Percentiles rank a stretch among this genome's conserved stretches.
Evolutionary conservation across 306 rosid species (phyloP).

Genomic region (Quercus mongolica): DNA sequence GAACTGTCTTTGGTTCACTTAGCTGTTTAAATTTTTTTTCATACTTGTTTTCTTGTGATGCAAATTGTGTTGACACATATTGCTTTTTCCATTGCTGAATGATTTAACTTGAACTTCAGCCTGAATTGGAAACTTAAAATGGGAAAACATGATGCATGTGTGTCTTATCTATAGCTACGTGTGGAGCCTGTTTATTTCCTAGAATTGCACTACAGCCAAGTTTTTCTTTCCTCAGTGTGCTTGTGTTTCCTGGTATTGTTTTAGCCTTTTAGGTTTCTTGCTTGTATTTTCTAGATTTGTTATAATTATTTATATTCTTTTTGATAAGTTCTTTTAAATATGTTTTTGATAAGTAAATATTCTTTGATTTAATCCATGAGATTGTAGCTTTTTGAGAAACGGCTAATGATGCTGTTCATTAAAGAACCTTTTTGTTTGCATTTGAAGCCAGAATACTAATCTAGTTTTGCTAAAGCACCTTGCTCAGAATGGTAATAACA

Average conservation of each 20-base stretch:
- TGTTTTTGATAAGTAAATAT: background rate
- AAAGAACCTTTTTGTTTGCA: background rate
- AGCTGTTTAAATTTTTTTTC: background rate
- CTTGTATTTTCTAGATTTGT: background rate
- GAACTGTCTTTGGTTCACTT: background rate
- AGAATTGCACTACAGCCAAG: background rate
- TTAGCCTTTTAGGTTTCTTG: background rate
- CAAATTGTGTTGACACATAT: background rate
- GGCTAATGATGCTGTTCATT: background rate
- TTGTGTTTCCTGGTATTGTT: background rate
- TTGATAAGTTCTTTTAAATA: background rate
- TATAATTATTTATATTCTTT: background rate
- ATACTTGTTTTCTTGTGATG: background rate
- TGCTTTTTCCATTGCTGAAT: background rate
- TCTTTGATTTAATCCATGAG: background rate
- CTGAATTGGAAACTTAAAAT: background rate
- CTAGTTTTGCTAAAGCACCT: background rate
- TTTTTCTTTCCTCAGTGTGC: background rate
- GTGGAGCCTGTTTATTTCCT: background rate
- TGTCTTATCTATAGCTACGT: background rate
- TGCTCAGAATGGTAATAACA: background rate
- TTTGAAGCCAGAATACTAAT: background rate
- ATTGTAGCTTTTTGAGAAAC: background rate
- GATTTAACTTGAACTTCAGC: background rate
- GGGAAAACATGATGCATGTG: background rate